Conservation (phyloP, 305 asterid genomes). For the Coffea humblotiana region DNA sequence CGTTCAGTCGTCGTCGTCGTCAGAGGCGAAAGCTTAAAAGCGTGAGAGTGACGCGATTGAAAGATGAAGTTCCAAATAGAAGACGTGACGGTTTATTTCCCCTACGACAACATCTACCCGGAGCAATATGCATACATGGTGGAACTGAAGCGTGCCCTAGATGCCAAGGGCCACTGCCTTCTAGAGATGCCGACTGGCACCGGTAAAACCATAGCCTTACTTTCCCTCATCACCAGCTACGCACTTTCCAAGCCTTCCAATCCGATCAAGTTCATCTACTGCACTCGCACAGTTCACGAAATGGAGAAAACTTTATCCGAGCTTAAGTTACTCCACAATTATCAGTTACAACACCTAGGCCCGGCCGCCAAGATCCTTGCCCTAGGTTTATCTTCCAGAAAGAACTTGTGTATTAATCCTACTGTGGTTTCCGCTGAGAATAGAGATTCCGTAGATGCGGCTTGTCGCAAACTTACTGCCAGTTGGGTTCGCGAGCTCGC, state of each 20-base stretch:
- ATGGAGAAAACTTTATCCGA: constrained; percentile 99
- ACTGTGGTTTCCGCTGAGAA: constrained; percentile 16
- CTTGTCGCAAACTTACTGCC: too few relatives aligned
- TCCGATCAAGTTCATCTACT: constrained; percentile 76
- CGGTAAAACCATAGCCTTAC: constrained; percentile 87
- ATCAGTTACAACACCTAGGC: constrained; percentile 72
- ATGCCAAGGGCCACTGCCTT: constrained; percentile 91
- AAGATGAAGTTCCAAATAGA: constrained; percentile 91
- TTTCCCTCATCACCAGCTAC: constrained; percentile 88
- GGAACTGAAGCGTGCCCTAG: constrained; percentile 40
- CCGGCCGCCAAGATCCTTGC: constrained; percentile 72
- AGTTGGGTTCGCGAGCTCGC: constrained; percentile 53
- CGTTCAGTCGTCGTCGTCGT: too few relatives aligned
- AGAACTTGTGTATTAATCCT: constrained; percentile 88
- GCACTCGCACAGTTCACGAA: constrained; percentile 98
- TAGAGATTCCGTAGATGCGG: too few relatives aligned
- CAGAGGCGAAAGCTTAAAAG: too few relatives aligned
- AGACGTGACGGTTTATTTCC: constrained; percentile 90
- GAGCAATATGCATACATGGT: constrained; percentile 67
- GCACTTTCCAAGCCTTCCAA: constrained; percentile 68
- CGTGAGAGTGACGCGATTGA: constrained; percentile 2
- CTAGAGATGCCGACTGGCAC: constrained; percentile 99
- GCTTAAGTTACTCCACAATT: constrained; percentile 67
- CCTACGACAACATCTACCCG: constrained; percentile 93
- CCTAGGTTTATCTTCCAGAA: constrained; percentile 85